These are phyloP conservation scores for Ceratocystis diversiconidia DNA, from an alignment of 2,329 filamentous ascomycete species.

Conservation along the genomic window DNA sequence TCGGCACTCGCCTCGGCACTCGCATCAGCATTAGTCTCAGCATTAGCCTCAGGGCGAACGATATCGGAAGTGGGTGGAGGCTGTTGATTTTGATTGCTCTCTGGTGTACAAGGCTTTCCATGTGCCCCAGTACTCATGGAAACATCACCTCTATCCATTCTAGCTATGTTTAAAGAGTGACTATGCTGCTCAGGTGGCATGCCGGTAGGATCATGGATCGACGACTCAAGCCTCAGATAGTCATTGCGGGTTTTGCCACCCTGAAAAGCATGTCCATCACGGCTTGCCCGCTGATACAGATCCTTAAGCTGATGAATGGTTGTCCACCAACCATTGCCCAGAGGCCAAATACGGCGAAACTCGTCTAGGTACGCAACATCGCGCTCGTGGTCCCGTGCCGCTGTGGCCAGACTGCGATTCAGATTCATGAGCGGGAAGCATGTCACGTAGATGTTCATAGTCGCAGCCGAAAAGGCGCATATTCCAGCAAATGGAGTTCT, in stretches of 20 bases:
- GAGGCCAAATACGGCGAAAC: conserved; percentile 5
- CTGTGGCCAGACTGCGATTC: conserved; percentile 18
- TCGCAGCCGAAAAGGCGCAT: conserved; percentile 33
- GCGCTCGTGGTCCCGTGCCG: not conserved
- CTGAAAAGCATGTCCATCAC: conserved; percentile 8
- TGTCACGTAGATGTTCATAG: conserved; percentile 29
- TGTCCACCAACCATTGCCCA: conserved; percentile 12
- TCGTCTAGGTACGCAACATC: conserved; percentile 1
- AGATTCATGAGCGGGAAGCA: conserved; percentile 31
- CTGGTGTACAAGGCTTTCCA: not conserved
- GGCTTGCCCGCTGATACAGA: conserved; percentile 9
- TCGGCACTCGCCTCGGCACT: no score
- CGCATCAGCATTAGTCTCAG: not conserved
- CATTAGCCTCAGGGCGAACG: not conserved
- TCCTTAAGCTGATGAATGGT: conserved; percentile 4
- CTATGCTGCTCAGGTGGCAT: conserved; percentile 2
- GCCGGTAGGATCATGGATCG: conserved; percentile 15
- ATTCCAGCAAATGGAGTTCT: conserved; percentile 32
- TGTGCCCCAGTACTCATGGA: not conserved
- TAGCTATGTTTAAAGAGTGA: conserved; percentile 6
- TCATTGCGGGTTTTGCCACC: conserved; percentile 13
- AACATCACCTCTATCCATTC: conserved; percentile 10
- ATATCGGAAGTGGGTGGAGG: not conserved
- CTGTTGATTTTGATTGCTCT: not conserved
- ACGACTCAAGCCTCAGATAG: conserved; percentile 13